Evolutionary conservation across 805 yeast species (phyloP).

Genomic region (Maudiozyma bulderi): DNA sequence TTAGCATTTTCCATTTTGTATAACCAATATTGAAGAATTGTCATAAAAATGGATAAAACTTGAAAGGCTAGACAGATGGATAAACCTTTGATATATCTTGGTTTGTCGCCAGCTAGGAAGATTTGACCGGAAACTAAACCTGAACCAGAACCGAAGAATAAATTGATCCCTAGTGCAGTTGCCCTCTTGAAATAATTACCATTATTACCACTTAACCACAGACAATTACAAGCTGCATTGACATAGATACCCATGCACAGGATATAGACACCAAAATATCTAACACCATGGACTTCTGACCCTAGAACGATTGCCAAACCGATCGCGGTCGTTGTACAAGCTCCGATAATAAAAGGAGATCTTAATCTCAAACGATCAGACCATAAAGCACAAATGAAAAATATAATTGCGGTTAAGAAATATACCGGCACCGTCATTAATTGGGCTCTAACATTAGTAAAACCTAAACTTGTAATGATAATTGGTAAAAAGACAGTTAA

Average conservation of each 20-base stretch:
- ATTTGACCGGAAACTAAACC: constrained; percentile 34
- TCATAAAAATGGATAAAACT: constrained; percentile 32
- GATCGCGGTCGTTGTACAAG: constrained; percentile 25
- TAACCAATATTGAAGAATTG: constrained; percentile 27
- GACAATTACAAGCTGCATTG: constrained; percentile 32
- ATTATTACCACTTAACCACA: constrained; percentile 33
- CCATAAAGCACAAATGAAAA: constrained; percentile 49
- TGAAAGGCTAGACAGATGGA: constrained; percentile 38
- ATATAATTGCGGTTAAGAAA: constrained; percentile 62
- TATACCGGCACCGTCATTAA: constrained; percentile 81
- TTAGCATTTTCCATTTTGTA: constrained; percentile 30
- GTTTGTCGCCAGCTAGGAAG: constrained; percentile 31
- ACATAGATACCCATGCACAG: constrained; percentile 33
- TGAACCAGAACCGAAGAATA: constrained; percentile 30
- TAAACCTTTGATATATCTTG: constrained; percentile 31
- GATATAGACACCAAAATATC: constrained; percentile 33
- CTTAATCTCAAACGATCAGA: constrained; percentile 49
- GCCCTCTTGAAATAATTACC: constrained; percentile 35
- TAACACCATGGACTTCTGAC: constrained; percentile 27
- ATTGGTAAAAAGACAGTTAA: constrained; percentile 37
- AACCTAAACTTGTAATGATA: constrained; percentile 26
- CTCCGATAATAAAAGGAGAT: constrained; percentile 31
- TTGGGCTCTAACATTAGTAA: constrained; percentile 66
- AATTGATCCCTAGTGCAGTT: constrained; percentile 31
- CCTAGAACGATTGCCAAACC: constrained; percentile 30